Percentiles rank a stretch among this genome's conserved stretches.
Evolutionary conservation across 176 grass and related monocot genomes (phyloP).

Genomic region (Aegilops speltoides): DNA sequence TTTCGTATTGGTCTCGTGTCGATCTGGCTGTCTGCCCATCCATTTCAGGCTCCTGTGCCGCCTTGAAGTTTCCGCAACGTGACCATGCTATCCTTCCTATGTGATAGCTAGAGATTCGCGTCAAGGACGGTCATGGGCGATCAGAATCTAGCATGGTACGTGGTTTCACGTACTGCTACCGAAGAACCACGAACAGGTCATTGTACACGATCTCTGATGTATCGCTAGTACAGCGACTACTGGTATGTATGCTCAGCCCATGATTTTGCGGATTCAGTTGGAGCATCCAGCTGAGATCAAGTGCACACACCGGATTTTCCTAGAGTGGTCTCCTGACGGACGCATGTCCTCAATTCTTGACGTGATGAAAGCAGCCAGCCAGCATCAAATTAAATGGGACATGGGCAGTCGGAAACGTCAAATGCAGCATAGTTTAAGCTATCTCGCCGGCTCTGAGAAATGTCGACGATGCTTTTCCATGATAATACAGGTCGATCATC

Average conservation of each 20-base stretch:
- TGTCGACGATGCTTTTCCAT: slow-evolving; percentile 21
- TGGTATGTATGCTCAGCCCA: not conserved
- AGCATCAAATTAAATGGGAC: not conserved
- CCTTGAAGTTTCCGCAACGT: slow-evolving; percentile 15
- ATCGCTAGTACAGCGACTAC: not conserved
- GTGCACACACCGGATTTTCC: not conserved
- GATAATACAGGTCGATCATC: slow-evolving; percentile 34
- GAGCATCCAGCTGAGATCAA: not conserved
- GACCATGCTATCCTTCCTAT: slow-evolving; percentile 24
- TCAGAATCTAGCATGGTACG: slow-evolving; percentile 1
- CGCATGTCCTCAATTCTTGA: not conserved
- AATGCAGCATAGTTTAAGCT: slow-evolving; percentile 39
- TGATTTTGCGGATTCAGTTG: not conserved
- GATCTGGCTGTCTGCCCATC: not conserved
- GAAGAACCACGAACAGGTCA: slow-evolving; percentile 31
- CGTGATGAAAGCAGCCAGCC: not conserved
- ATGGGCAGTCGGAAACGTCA: slow-evolving; percentile 12
- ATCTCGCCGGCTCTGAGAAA: slow-evolving; percentile 21
- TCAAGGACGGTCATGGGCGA: slow-evolving; percentile 16
- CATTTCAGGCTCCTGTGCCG: not conserved
- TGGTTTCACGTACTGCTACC: slow-evolving; percentile 7
- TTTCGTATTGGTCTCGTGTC: not conserved
- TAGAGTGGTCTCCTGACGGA: not conserved
- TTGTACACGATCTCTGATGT: not conserved
- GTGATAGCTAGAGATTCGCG: slow-evolving; percentile 13